Evolutionary conservation across 257 asterid species (phyloP).

Genomic region (Catharanthus roseus): DNA sequence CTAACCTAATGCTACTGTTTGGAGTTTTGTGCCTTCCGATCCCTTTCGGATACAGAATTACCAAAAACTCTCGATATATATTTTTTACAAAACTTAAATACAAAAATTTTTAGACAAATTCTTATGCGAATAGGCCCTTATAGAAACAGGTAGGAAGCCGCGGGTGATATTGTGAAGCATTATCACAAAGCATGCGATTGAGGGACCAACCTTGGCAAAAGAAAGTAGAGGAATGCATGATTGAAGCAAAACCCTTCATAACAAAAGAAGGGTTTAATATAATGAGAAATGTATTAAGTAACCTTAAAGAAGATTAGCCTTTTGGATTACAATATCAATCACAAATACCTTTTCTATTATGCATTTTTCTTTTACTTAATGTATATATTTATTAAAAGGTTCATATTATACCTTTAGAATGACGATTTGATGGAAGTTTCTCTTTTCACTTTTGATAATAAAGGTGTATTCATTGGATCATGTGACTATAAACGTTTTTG

Average conservation of each 20-base stretch:
- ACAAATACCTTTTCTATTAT: neutral
- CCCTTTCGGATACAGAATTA: too few relatives aligned
- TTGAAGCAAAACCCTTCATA: slow-evolving; percentile 9
- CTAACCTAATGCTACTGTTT: too few relatives aligned
- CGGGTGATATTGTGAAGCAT: slow-evolving; percentile 10
- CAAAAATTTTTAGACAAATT: too few relatives aligned
- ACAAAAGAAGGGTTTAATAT: neutral
- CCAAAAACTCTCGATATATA: too few relatives aligned
- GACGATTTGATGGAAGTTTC: slow-evolving; percentile 6
- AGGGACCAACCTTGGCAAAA: slow-evolving; percentile 20
- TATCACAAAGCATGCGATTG: slow-evolving; percentile 25
- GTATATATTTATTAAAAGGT: too few relatives aligned
- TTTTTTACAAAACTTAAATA: too few relatives aligned
- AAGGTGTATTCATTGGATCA: slow-evolving; percentile 30
- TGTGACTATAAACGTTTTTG: slow-evolving; percentile 30
- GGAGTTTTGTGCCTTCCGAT: too few relatives aligned
- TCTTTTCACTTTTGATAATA: slow-evolving; percentile 15
- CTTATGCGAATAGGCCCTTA: too few relatives aligned
- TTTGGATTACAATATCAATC: slow-evolving; percentile 14
- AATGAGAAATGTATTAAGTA: neutral
- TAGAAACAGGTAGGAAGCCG: neutral
- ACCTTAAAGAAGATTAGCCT: slow-evolving; percentile 24
- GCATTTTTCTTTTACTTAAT: too few relatives aligned
- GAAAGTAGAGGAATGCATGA: slow-evolving; percentile 8
- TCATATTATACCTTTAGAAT: neutral